These are phyloP conservation scores for Nicotiana tomentosiformis DNA, from an alignment of 257 asterid genomes.

Conservation along the genomic window DNA sequence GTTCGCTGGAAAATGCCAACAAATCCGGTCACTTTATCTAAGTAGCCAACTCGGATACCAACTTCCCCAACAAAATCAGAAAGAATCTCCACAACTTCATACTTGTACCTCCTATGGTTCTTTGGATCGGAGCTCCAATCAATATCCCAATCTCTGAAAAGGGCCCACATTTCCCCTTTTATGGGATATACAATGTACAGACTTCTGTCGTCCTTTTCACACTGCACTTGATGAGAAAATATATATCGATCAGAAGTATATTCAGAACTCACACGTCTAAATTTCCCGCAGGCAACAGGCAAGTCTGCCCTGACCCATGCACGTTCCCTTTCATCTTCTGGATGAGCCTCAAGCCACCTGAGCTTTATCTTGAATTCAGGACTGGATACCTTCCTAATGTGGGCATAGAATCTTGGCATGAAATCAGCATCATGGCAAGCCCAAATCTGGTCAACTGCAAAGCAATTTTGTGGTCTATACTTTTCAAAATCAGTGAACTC, in stretches of 20 bases:
- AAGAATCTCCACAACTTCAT: conserved; percentile 64
- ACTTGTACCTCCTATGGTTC: conserved; percentile 30
- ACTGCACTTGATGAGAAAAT: conserved; percentile 49
- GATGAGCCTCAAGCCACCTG: conserved; percentile 65
- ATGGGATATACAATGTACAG: conserved; percentile 45
- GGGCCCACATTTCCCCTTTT: conserved; percentile 74
- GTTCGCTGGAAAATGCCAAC: conserved; percentile 50
- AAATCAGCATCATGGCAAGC: conserved; percentile 64
- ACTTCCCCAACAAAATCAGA: conserved; percentile 30
- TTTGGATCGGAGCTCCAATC: conserved; percentile 45
- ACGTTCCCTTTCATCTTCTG: conserved; percentile 23
- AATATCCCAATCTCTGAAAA: conserved; percentile 57
- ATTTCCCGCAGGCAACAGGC: conserved; percentile 72
- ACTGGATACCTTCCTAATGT: conserved; percentile 32
- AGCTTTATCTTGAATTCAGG: conserved; percentile 40
- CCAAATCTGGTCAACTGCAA: conserved; percentile 61
- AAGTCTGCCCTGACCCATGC: conserved; percentile 33
- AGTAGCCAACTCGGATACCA: conserved; percentile 46
- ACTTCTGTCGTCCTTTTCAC: conserved; percentile 30
- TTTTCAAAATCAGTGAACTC: conserved; percentile 67
- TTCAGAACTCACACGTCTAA: conserved; percentile 25
- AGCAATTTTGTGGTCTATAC: conserved; percentile 29
- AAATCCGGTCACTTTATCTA: conserved; percentile 56
- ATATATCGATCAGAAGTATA: conserved; percentile 12
- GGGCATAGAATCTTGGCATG: conserved; percentile 80